A percentile compares a stretch with the other conserved stretches of the same genome.
Evolutionary conservation across 2,329 filamentous ascomycete genomes (phyloP).

Genomic region (Fulvia fulva): DNA sequence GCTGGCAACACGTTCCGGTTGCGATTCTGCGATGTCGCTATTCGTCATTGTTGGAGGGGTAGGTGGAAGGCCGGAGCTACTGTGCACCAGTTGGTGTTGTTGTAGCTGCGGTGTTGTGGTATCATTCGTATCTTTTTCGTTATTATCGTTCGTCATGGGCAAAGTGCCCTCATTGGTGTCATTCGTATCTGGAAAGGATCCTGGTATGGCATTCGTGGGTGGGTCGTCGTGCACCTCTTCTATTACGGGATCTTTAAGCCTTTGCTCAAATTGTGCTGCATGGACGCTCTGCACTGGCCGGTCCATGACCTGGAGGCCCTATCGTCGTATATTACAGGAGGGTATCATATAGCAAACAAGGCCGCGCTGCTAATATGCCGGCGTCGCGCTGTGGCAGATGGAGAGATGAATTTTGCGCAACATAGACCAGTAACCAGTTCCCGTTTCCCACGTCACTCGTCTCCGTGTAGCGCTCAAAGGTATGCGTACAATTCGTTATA

Average conservation of each 20-base stretch:
- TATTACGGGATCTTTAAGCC: not conserved
- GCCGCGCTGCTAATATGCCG: not conserved
- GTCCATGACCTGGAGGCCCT: not conserved
- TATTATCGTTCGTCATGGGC: not conserved
- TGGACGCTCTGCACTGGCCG: not conserved
- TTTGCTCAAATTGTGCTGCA: not conserved
- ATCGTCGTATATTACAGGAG: not conserved
- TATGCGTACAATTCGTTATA: not conserved
- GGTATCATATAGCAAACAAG: constrained; percentile 1
- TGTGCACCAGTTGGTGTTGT: constrained; percentile 3
- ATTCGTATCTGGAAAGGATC: not conserved
- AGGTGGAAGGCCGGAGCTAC: constrained; percentile 39
- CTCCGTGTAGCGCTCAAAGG: not conserved
- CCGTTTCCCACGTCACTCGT: not conserved
- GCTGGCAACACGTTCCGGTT: constrained; percentile 32
- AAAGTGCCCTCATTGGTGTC: not conserved
- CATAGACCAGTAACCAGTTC: not conserved
- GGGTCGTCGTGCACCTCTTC: not conserved
- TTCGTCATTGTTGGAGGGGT: constrained; percentile 41
- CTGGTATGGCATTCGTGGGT: not conserved
- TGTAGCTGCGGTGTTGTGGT: constrained; percentile 15
- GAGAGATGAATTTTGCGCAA: not conserved
- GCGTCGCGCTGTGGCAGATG: not conserved
- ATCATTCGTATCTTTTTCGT: constrained; percentile 4
- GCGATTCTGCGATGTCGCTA: constrained; percentile 28